phyloP scores from a whole-genome alignment of 768 basidiomycete genomes.

The Termitomyces sp. region DNA sequence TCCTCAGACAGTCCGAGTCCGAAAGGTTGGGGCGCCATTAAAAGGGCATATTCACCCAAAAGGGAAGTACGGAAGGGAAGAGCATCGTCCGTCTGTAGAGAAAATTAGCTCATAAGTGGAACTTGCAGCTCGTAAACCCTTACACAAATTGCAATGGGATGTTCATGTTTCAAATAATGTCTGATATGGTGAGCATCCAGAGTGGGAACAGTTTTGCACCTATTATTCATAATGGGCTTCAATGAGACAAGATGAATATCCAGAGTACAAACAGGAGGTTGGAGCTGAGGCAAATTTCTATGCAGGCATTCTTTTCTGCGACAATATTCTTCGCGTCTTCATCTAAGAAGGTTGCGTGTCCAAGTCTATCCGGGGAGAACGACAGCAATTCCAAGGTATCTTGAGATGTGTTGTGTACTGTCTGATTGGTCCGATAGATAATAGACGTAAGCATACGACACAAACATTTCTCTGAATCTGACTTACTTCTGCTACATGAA shows the following conservation, averaged over 20 bases:
- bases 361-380: constrained; percentile 60
- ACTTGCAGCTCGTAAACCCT: neutral
- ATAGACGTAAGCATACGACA: neutral
- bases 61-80: constrained; percentile 75
- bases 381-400: constrained; percentile 62
- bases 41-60: constrained; percentile 71
- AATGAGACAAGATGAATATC: neutral
- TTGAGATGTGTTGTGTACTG: constrained; percentile 35
- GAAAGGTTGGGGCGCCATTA: constrained; percentile 64
- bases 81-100: constrained; percentile 69
- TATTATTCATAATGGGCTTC: constrained; percentile 16
- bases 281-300: constrained; percentile 80
- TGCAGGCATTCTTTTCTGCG: constrained; percentile 43
- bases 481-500: constrained; percentile 81
- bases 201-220: constrained; percentile 61
- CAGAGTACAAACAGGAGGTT: constrained; percentile 57
- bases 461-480: neutral
- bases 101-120: neutral
- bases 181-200: constrained; percentile 71
- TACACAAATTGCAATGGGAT: constrained; percentile 77
- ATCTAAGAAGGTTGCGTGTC: constrained; percentile 78
- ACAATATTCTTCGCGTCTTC: constrained; percentile 54
- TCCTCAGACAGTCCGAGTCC: constrained; percentile 63
- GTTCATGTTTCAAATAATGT: constrained; percentile 54
- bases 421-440: constrained; percentile 24